phyloP scores from a whole-genome alignment of 768 basidiomycete genomes.

The Amanita inopinata region DNA sequence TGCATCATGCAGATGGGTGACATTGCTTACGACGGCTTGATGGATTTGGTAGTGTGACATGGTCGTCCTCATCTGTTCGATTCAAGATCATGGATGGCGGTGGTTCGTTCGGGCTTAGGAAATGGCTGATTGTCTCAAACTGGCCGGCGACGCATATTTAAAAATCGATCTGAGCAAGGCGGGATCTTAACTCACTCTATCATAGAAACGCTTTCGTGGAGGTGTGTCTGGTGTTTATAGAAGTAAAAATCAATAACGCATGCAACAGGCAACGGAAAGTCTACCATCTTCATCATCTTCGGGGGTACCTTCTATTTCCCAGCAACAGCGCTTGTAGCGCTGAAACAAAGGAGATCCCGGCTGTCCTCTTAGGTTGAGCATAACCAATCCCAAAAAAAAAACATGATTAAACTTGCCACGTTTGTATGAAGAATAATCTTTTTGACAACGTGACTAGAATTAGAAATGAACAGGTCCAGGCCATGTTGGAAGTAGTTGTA shows the following conservation, averaged over 20 bases:
- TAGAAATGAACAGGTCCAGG: conserved; percentile 77
- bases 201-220: conserved; percentile 62
- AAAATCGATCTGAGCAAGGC: neutral
- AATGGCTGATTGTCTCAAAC: conserved; percentile 75
- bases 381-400: neutral
- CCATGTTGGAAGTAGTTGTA: conserved; percentile 93
- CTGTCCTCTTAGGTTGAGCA: conserved; percentile 28
- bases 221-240: conserved; percentile 45
- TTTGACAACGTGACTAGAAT: conserved; percentile 57
- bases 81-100: conserved; percentile 77
- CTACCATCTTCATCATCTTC: conserved; percentile 80
- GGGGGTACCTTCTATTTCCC: conserved; percentile 74
- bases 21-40: conserved; percentile 50
- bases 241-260: conserved; percentile 3
- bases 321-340: conserved; percentile 83
- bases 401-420: conserved; percentile 40
- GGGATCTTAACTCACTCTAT: conserved; percentile 36
- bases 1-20: conserved; percentile 1
- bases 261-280: neutral
- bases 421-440: conserved; percentile 89
- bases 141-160: conserved; percentile 16
- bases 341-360: conserved; percentile 87
- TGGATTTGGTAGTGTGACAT: conserved; percentile 55
- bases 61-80: conserved; percentile 68
- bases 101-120: conserved; percentile 62